These are phyloP conservation scores for Suillus decipiens DNA, from an alignment of 768 basidiomycete species.

Conservation along the genomic window DNA sequence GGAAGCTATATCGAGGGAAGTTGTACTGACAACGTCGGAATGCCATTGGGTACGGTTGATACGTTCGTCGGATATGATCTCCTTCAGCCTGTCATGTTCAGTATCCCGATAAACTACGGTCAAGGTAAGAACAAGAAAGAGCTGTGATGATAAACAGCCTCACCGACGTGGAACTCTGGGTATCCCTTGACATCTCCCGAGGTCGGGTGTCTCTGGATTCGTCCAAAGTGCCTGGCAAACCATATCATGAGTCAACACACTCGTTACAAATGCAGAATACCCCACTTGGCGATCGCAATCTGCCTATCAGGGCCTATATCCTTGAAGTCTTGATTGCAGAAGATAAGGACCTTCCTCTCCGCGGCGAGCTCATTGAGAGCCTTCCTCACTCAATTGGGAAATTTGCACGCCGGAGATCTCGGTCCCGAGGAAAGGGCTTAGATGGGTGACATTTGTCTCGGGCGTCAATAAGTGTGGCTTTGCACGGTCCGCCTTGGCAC, in stretches of 20 bases:
- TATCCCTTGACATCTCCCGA: constrained; percentile 55
- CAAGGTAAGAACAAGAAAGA: neutral
- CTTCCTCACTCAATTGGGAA: constrained; percentile 51
- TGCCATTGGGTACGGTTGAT: constrained; percentile 50
- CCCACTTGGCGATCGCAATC: constrained; percentile 49
- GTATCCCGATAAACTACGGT: constrained; percentile 51
- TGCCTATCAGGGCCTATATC: constrained; percentile 53
- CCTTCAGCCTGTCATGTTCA: constrained; percentile 42
- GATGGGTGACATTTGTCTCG: constrained; percentile 38
- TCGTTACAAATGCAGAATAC: neutral
- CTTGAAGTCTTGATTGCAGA: constrained; percentile 65
- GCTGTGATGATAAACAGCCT: constrained; percentile 17
- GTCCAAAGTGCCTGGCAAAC: constrained; percentile 42
- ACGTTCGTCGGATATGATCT: constrained; percentile 45
- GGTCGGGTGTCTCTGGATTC: constrained; percentile 47
- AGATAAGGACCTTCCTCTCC: constrained; percentile 53
- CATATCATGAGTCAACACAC: neutral
- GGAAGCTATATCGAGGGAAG: neutral
- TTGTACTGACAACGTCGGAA: constrained; percentile 49
- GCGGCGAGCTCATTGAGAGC: constrained; percentile 57
- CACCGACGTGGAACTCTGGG: constrained; percentile 61
- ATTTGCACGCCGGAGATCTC: constrained; percentile 54
- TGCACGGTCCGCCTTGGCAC: constrained; percentile 47
- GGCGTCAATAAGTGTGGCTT: constrained; percentile 52
- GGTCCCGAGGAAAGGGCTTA: constrained; percentile 55